Percentiles rank a stretch among this genome's conserved stretches.
phyloP scores from a whole-genome alignment of 2,329 filamentous ascomycete species.

The Plenodomus biglobosus region DNA sequence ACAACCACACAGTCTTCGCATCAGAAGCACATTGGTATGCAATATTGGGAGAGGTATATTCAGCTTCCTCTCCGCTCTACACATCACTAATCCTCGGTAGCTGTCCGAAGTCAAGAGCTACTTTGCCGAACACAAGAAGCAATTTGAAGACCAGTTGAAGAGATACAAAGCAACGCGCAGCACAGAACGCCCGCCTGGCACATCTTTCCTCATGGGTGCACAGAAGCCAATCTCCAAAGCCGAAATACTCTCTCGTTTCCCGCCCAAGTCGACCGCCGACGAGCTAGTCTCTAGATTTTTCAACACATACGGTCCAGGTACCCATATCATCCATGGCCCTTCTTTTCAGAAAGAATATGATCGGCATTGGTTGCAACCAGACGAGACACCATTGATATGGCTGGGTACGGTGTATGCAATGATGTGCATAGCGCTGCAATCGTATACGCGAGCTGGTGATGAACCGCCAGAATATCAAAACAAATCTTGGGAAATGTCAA shows the following conservation, averaged over 20 bases:
- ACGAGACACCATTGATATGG: constrained; percentile 75
- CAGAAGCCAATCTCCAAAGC: constrained; percentile 67
- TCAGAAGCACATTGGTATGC: constrained; percentile 58
- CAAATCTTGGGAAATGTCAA: constrained; percentile 55
- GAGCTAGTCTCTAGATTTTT: constrained; percentile 87
- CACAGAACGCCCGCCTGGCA: constrained; percentile 60
- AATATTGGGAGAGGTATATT: constrained; percentile 53
- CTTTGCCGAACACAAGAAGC: constrained; percentile 82
- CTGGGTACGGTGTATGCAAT: constrained; percentile 75
- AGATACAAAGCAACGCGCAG: constrained; percentile 70
- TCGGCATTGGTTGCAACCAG: constrained; percentile 70
- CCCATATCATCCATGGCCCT: constrained; percentile 64
- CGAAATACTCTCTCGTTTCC: constrained; percentile 78
- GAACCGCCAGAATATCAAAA: constrained; percentile 78
- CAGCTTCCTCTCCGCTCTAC: neutral
- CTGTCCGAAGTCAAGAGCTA: constrained; percentile 94
- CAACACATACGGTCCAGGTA: constrained; percentile 71
- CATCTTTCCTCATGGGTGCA: constrained; percentile 77
- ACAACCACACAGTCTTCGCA: constrained; percentile 52
- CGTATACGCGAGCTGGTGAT: constrained; percentile 76
- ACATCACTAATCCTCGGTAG: constrained; percentile 41
- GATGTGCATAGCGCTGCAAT: constrained; percentile 75
- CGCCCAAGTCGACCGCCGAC: constrained; percentile 79
- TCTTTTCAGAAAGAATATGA: constrained; percentile 74
- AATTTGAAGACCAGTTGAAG: constrained; percentile 78